phyloP scores from a whole-genome alignment of 23 red algal species.

The Pyropia haitanensis region DNA sequence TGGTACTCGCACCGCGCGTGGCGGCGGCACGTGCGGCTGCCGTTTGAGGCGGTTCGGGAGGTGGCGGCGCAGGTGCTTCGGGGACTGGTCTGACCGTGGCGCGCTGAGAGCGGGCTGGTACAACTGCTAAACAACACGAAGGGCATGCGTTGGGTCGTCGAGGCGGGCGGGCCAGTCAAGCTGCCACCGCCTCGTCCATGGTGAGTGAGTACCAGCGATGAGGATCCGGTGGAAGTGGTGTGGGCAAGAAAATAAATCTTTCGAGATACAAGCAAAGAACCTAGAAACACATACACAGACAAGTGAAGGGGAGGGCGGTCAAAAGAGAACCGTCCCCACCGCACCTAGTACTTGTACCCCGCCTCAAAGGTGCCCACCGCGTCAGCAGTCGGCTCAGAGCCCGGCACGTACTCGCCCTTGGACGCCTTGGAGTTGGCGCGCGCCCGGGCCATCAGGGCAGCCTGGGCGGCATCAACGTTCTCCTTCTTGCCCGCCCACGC shows the following conservation, averaged over 20 bases:
- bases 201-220: too few species aligned
- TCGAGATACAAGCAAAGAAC: too few species aligned
- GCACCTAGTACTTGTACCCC: conserved; percentile 87
- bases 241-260: too few species aligned
- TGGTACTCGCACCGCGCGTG: conserved; percentile 16
- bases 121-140: too few species aligned
- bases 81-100: neutral
- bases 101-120: too few species aligned
- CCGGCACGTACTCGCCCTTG: conserved; percentile 79
- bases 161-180: too few species aligned
- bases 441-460: conserved; percentile 85
- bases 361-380: conserved; percentile 85
- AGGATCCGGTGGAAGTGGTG: too few species aligned
- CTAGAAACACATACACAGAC: too few species aligned
- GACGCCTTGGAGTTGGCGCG: conserved; percentile 91
- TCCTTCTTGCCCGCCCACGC: conserved; percentile 89
- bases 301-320: too few species aligned
- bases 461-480: conserved; percentile 82
- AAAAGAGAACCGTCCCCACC: too few species aligned
- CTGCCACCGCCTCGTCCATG: too few species aligned
- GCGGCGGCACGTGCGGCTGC: conserved; percentile 17
- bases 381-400: conserved; percentile 92
- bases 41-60: neutral
- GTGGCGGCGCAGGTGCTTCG: conserved; percentile 5
- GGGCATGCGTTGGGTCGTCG: too few species aligned